These are phyloP conservation scores for Ichthyophthirius multifiliis DNA, from an alignment of 169 alveolate genomes.

Conservation along the genomic window DNA sequence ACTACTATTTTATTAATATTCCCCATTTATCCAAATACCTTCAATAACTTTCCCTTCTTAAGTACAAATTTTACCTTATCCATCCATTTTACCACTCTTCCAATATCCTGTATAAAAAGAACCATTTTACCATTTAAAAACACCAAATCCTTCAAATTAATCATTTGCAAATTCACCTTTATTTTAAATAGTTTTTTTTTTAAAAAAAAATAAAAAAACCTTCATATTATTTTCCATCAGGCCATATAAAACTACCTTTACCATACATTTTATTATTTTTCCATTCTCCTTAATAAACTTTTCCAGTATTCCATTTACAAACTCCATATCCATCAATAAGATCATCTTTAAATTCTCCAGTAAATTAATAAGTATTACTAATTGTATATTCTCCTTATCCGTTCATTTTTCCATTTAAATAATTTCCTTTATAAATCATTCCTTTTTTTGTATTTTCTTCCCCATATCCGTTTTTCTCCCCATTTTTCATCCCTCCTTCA, in stretches of 20 bases:
- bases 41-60: neutral
- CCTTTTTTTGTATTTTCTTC: neutral
- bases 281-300: constrained; percentile 49
- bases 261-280: constrained; percentile 50
- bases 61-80: constrained; percentile 5
- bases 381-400: neutral
- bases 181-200: neutral
- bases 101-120: constrained; percentile 35
- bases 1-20: neutral
- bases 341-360: neutral
- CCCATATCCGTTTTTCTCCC: neutral
- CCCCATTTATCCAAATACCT: neutral
- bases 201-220: neutral
- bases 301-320: constrained; percentile 23
- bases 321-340: neutral
- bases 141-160: constrained; percentile 47
- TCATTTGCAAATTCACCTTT: neutral
- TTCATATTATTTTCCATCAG: neutral
- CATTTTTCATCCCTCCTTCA: constrained; percentile 8
- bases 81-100: constrained; percentile 10
- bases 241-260: constrained; percentile 23
- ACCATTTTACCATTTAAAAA: constrained; percentile 46
- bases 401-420: neutral
- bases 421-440: neutral
- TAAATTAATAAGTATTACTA: neutral